Evolutionary conservation across 371 early-diverging fungal genomes (phyloP), one percentile per base, ranked within the genome.

Genomic region (Lichtheimia corymbifera): DNA sequence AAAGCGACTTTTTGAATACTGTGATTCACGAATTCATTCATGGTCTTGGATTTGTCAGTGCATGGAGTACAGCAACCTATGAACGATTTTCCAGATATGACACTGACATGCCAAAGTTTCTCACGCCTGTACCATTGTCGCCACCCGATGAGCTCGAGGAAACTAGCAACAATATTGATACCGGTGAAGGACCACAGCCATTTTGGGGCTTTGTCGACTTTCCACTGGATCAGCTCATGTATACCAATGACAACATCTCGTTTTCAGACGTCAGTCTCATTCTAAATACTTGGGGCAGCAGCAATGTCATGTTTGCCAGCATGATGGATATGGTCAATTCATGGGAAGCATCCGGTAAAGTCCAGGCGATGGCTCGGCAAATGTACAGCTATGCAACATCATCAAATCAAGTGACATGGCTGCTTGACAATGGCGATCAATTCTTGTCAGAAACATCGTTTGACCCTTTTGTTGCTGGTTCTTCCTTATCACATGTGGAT

Each of bases 31-130:
- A 89, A 62, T 43, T 85, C 9, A 61, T 85, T 3, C 89, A 89
- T 59, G 89, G 89, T 0, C 76, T 89, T n/a, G 89, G 89, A 1
- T 85, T 89, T 58, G 63, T 87, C 14, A 81, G 76, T 6, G 68
- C 80, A 12, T 89, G 88, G 89, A 70, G 59, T 18, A 65, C 70
- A 30, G 63, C 60, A 4, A 50, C 73, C 5, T 75, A 72, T 49
- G 5, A 42, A 11, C 50, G 58, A 6, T 63, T 80, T 20, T 28
- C 60, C 14, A 66, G 62, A 6, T 64, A 70, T 63, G 45, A 61
- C 5, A 44, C 59, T 1, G 65, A 63, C 18, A 57, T 73, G 9
- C 25, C 35, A 18, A 44, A 30, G 42, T 67, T 67, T 40, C 27
- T 67, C 17, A 75, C 77, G 15, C 80, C 77, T 0, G 56, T 59